Base-by-base conservation (phyloP, 2,329 filamentous ascomycete genomes). In the Macroventuria anomochaeta region DNA sequence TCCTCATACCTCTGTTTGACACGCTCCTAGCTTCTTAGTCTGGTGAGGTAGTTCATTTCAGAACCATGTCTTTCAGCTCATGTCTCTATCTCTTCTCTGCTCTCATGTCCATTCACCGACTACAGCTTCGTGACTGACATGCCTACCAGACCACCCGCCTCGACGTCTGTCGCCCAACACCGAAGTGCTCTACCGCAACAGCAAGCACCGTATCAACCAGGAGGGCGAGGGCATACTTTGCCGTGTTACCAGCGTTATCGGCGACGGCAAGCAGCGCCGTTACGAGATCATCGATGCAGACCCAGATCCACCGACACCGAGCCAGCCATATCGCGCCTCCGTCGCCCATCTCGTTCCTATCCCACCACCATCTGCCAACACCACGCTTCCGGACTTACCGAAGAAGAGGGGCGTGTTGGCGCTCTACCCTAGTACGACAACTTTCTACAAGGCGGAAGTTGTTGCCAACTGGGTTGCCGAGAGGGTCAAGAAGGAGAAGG, bases 231-330 rank as follows among this genome's bases (percentile, higher is more conserved):
- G 80, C 53, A 81, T 81, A 28, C 73, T 82, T 18, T 81, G 79
- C 65, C 74, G 75, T 47, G 77, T 82, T 36, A 81, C 80, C 5
- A 71, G 71, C 26, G 79, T 82, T n/a, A 81, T 81, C 21, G 80
- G 80, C 53, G 80, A 82, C 59, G 80, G 79, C 52, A 82, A 81
- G 57, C 79, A 81, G 62, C 77, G 80, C 20, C 78, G 79, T 54
- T 82, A 82, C 69, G 80, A 82, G 62, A 80, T 82, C 52, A 79
- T 80, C 56, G 80, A 82, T 58, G 73, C 76, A 10, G 80, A 82
- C 48, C 75, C 76, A 1, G 76, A 78, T 23, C 70, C 72, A 1
- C 70, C 70, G 0, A 68, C 68, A 11, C 75, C 75, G 2, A 65
- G 68, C 2, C 64, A 67, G 10, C 76, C 77, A 7, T 77, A 78